Evolutionary conservation across 768 basidiomycete genomes (phyloP), one percentile per base, ranked within the genome.

Genomic region (Suillus brevipes): DNA sequence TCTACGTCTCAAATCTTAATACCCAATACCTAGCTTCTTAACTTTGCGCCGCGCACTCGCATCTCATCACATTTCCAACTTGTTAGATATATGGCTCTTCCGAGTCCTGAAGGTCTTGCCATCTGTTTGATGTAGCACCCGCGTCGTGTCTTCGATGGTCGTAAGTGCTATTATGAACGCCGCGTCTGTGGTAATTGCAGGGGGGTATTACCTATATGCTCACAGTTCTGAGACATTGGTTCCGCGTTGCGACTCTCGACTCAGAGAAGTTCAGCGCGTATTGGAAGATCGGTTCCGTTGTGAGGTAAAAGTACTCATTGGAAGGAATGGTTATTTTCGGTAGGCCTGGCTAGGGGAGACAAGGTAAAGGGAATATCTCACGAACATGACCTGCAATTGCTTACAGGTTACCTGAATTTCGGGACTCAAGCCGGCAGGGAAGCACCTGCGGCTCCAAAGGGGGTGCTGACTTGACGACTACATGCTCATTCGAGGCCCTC

Each of bases 111-210:
- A 50, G 49, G 31, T 55, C 53, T 28, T 53, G 31, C 31, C 31
- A 31, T 31, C 31, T 53, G 3, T 63, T 3, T 36, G 23, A 53
- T 38, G 28, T 40, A 25, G 23, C 34, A 31, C 31, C 23, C 12
- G 25, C 34, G 45, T 13, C 34, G 9, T 62, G 67, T 65, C 68
- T 59, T 59, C 28, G 58, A 28, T 42, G 18, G 28, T 59, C 6
- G 40, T 59, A 59, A 59, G 57, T 59, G 25, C 9, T 42, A 10
- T 18, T 23, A 40, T 42, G 57, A 59, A 59, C 10, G 10, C 38
- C 10, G 25, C 6, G 14, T 18, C 40, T 20, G 40, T 40, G 18
- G 36, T 56, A 37, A 59, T 28, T 59, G 25, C 18, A 52, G 25
- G 10, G 23, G 6, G 25, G 6, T 42, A 18, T 59, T 42, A 59